These are phyloP conservation scores for Bryum argenteum DNA, from an alignment of 225 moss, liverwort and hornwort genomes.

Conservation along the genomic window DNA sequence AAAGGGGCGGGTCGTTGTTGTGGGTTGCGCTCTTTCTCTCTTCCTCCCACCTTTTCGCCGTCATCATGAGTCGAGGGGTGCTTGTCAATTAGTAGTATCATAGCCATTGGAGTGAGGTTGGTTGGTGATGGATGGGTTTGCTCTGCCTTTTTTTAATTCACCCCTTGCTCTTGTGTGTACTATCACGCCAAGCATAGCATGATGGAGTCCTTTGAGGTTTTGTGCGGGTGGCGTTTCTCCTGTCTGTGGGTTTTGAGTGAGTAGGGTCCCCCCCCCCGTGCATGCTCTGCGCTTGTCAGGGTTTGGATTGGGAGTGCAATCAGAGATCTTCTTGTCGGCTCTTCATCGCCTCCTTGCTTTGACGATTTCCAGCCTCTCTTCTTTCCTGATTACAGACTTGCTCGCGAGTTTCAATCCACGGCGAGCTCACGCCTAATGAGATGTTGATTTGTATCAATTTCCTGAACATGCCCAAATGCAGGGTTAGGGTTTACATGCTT, in stretches of 20 bases:
- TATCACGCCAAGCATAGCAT: neutral
- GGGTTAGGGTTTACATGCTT: constrained; percentile 8
- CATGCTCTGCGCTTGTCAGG: constrained; percentile 21
- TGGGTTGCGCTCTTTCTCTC: neutral
- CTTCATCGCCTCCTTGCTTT: constrained; percentile 11
- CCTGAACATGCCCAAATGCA: neutral
- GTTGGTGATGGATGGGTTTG: neutral
- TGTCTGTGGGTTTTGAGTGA: constrained; percentile 9
- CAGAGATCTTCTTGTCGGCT: constrained; percentile 16
- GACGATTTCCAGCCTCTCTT: neutral
- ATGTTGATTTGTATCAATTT: neutral
- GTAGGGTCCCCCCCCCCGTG: constrained; percentile 3
- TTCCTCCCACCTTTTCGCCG: constrained; percentile 7
- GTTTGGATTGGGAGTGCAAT: constrained; percentile 24
- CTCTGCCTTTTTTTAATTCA: constrained; percentile 12
- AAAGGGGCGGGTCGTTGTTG: neutral
- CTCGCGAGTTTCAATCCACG: no score
- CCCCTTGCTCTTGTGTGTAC: neutral
- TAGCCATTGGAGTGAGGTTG: constrained; percentile 14
- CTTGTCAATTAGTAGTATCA: constrained; percentile 12
- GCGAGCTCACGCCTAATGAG: no score
- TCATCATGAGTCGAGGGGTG: constrained; percentile 17
- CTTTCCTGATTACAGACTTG: neutral
- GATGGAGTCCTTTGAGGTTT: constrained; percentile 22
- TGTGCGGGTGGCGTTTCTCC: constrained; percentile 3